Evolutionary conservation across 2,329 filamentous ascomycete species (phyloP), one percentile per base, ranked within the genome.

Genomic region (Colletotrichum sp.): DNA sequence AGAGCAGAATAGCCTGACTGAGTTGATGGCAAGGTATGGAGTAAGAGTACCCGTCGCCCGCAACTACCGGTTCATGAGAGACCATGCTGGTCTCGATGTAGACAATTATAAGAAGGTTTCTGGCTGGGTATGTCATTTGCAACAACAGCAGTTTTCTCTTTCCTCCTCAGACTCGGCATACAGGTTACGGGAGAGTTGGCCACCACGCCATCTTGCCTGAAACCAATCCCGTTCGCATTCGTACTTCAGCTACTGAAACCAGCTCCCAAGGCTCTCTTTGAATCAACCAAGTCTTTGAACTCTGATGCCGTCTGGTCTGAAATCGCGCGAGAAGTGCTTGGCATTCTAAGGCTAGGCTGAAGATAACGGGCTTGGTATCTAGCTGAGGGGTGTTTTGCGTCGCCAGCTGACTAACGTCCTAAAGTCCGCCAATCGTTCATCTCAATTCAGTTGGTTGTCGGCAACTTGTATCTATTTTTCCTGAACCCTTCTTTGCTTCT

Each of bases 81-180:
- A 36, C 34, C 16, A 43, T 16, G 18, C 8, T 11, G 36, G 4
- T 18, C 36, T 43, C 16, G 18, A 11, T 43, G 16, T 43, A 0
- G 16, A 0, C 16, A 43, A 18, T 18, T 5, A 18, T 43, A 43
- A 43, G 16, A 43, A 43, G 16, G 16, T 16, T 43, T 43, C 36
- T 8, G 4, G 1, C 9, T 43, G 18, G 16, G 5, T 11, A 3
- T 43, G 8, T 5, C 8, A 0, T 43, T 0, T 11, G 8, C 16
- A 43, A 43, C 3, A n/a, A 43, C 0, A 43, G 6, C 18, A n/a
- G 3, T 43, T n/a, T 43, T 43, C 5, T 27, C 24, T 27, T 27
- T 6, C 24, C 38, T n/a, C 38, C 38, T n/a, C 16, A 5, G 16
- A 43, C 38, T 43, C 16, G 9, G 18, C 18, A n/a, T n/a, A n/a